phyloP scores from a whole-genome alignment of 2,329 filamentous ascomycete species.

The Ophiocordyceps sinensis region DNA sequence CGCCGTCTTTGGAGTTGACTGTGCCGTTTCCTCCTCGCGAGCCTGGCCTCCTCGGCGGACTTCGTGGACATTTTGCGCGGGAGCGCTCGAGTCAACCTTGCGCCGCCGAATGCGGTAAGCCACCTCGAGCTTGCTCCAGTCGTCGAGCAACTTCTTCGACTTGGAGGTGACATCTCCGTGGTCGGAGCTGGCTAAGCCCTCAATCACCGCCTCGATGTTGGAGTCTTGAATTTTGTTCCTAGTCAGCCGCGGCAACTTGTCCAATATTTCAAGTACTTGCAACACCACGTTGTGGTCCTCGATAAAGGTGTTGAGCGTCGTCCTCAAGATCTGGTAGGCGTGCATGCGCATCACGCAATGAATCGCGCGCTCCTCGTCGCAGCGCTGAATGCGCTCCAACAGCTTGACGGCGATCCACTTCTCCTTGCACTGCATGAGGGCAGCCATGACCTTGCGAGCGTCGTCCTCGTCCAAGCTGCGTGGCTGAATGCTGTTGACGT shows the following conservation, averaged over 20 bases:
- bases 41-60: constrained; percentile 39
- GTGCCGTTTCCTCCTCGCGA: constrained; percentile 24
- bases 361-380: constrained; percentile 73
- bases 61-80: constrained; percentile 41
- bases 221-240: constrained; percentile 96
- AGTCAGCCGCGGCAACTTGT: constrained; percentile 78
- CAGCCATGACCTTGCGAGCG: constrained; percentile 89
- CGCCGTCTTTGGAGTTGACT: constrained; percentile 23
- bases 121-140: constrained; percentile 80
- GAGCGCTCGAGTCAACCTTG: constrained; percentile 60
- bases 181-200: constrained; percentile 49
- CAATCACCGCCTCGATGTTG: constrained; percentile 75
- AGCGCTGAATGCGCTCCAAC: constrained; percentile 73
- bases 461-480: constrained; percentile 67
- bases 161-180: constrained; percentile 63
- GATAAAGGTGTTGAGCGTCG: constrained; percentile 68
- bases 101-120: constrained; percentile 88
- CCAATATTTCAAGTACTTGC: constrained; percentile 79
- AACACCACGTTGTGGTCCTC: constrained; percentile 83
- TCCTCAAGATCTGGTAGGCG: constrained; percentile 89
- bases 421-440: constrained; percentile 94
- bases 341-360: constrained; percentile 91
- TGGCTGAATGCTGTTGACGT: constrained; percentile 76
- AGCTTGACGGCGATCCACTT: constrained; percentile 98
- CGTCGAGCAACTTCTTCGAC: constrained; percentile 57